Conservation (phyloP, 208 protist species). For the Acanthamoeba sp. region DNA sequence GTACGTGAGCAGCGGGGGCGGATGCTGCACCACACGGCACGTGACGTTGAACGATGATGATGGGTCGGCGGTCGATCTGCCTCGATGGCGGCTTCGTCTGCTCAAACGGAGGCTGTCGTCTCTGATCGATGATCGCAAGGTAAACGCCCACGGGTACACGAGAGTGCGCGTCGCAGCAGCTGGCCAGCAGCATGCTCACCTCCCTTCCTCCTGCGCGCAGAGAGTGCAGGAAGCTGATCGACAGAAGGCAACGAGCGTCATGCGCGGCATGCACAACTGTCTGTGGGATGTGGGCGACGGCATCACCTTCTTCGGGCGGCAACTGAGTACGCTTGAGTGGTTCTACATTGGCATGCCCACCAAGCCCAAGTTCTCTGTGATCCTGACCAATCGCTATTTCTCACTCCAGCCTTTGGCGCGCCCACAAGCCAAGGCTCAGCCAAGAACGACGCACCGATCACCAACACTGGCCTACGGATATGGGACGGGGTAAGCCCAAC, state of each 20-base stretch:
- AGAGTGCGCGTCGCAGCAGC: not conserved
- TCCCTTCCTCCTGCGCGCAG: not conserved
- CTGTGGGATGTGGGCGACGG: conserved; percentile 18
- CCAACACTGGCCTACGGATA: conserved; percentile 36
- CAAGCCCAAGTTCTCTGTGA: no score
- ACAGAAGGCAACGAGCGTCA: conserved; percentile 3
- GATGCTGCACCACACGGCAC: not conserved
- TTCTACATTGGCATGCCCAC: no score
- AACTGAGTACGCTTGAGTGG: not conserved
- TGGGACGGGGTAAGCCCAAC: conserved; percentile 3
- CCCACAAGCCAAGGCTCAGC: not conserved
- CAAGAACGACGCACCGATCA: conserved; percentile 2
- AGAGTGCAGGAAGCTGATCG: not conserved
- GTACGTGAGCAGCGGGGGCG: conserved; percentile 9
- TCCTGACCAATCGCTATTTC: no score
- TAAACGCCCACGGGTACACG: not conserved
- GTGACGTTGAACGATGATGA: not conserved
- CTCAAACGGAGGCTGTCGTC: not conserved
- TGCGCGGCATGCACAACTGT: not conserved
- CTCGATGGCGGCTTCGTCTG: not conserved
- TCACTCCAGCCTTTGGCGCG: not conserved
- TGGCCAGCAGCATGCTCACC: not conserved
- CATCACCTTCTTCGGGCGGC: conserved; percentile 15
- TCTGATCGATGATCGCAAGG: conserved; percentile 12
- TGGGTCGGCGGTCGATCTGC: not conserved